Evolutionary conservation across 257 asterid genomes (phyloP).

Genomic region (Solanum infundibuliforme): DNA sequence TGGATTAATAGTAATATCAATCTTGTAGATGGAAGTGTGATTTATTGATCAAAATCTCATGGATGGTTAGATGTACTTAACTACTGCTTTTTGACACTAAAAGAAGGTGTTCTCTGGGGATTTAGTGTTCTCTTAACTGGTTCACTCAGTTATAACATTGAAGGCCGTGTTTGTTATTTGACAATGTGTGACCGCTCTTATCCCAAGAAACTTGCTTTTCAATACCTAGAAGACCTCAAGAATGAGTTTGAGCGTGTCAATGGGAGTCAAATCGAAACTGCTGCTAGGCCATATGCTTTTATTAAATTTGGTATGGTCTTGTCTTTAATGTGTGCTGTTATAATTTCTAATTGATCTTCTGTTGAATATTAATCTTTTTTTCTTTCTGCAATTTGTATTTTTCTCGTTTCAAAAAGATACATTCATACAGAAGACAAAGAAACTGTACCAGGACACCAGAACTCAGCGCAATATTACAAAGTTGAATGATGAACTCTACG

Average conservation of each 20-base stretch:
- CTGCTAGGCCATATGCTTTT: conserved; percentile 97
- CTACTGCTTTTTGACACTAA: not conserved
- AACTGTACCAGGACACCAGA: conserved; percentile 91
- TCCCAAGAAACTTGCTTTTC: conserved; percentile 92
- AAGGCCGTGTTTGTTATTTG: conserved; percentile 92
- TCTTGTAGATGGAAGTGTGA: not conserved
- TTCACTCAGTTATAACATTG: conserved; percentile 63
- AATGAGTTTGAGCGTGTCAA: conserved; percentile 84
- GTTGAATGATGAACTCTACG: conserved; percentile 97
- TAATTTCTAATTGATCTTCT: not conserved
- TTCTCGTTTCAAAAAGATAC: conserved; percentile 38
- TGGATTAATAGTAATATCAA: not conserved
- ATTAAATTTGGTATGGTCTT: conserved; percentile 70
- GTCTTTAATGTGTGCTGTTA: conserved; percentile 1
- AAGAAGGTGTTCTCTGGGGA: not conserved
- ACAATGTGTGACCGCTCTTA: conserved; percentile 94
- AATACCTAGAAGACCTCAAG: conserved; percentile 92
- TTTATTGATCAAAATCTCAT: not conserved
- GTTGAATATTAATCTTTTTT: not conserved
- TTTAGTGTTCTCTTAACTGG: conserved; percentile 37
- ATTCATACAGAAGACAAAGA: conserved; percentile 87
- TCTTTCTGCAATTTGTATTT: conserved; percentile 4
- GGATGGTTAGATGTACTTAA: not conserved
- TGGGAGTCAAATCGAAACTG: conserved; percentile 90
- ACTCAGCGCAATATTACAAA: conserved; percentile 78